phyloP scores from a whole-genome alignment of 257 asterid genomes.

The Prunella vulgaris region DNA sequence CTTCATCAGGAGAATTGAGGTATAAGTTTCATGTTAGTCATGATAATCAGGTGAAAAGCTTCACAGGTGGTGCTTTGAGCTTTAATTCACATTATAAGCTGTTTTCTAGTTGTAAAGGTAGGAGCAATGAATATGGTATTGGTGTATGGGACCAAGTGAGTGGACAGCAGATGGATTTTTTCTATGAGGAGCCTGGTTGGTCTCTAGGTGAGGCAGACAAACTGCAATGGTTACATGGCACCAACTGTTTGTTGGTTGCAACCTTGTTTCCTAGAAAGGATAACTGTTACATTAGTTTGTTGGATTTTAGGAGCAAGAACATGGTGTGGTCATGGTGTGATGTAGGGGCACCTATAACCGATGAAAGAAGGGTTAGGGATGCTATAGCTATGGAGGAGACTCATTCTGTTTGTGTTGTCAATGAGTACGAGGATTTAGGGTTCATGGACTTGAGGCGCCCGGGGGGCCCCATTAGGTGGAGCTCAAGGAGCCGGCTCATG shows the following conservation, averaged over 20 bases:
- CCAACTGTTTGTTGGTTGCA: slow-evolving; percentile 72
- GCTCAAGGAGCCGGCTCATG: slow-evolving; percentile 84
- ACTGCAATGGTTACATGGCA: slow-evolving; percentile 69
- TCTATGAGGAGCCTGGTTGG: slow-evolving; percentile 82
- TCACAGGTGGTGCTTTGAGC: slow-evolving; percentile 78
- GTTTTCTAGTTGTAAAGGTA: slow-evolving; percentile 86
- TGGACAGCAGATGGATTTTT: slow-evolving; percentile 77
- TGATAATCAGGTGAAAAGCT: slow-evolving; percentile 64
- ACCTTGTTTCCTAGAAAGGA: slow-evolving; percentile 87
- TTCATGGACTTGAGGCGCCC: slow-evolving; percentile 76
- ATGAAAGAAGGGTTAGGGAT: slow-evolving; percentile 80
- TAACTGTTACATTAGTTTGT: slow-evolving; percentile 75
- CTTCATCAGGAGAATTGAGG: slow-evolving; percentile 60
- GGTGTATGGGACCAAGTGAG: slow-evolving; percentile 91
- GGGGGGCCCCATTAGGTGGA: slow-evolving; percentile 70
- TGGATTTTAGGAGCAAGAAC: slow-evolving; percentile 74
- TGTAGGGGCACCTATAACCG: slow-evolving; percentile 38
- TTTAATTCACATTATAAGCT: slow-evolving; percentile 58
- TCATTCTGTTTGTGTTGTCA: slow-evolving; percentile 69
- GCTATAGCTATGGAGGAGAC: slow-evolving; percentile 86
- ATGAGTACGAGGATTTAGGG: slow-evolving; percentile 88
- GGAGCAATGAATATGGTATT: slow-evolving; percentile 83
- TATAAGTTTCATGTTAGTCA: slow-evolving; percentile 64
- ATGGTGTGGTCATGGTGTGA: slow-evolving; percentile 98
- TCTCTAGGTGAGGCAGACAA: slow-evolving; percentile 90